Conservation (phyloP, 2,329 filamentous ascomycete species). For the Aureobasidium leucospermi region DNA sequence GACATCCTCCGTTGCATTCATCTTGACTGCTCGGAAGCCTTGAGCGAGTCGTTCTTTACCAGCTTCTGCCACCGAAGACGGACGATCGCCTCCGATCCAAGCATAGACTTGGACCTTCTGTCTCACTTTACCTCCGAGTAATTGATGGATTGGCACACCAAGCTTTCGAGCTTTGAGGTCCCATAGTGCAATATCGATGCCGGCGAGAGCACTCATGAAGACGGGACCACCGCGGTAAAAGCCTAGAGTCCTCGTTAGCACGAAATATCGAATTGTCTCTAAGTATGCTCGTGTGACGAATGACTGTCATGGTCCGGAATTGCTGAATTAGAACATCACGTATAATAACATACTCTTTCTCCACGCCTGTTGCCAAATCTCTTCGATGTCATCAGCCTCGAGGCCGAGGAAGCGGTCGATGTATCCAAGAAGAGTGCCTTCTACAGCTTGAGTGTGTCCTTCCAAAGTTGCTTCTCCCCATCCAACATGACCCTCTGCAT, state of each 20-base stretch:
- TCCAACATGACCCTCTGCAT: constrained; percentile 54
- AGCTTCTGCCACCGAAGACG: constrained; percentile 50
- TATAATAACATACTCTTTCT: constrained; percentile 34
- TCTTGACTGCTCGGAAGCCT: constrained; percentile 62
- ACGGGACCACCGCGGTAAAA: constrained; percentile 73
- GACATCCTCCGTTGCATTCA: constrained; percentile 70
- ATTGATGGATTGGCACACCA: constrained; percentile 61
- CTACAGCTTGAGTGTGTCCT: constrained; percentile 64
- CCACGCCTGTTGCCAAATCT: constrained; percentile 69
- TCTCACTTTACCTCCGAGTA: constrained; percentile 66
- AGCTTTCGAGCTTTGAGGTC: constrained; percentile 62
- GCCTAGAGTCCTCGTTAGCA: constrained; percentile 28
- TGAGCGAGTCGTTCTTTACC: constrained; percentile 47
- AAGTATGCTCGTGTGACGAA: too few species aligned
- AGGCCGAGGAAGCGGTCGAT: constrained; percentile 53
- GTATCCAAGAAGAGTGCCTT: constrained; percentile 62
- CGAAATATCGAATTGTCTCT: too few species aligned
- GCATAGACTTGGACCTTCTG: constrained; percentile 63
- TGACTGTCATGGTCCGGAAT: too few species aligned
- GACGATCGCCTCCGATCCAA: constrained; percentile 69
- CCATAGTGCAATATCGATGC: constrained; percentile 72
- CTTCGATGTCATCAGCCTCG: constrained; percentile 69
- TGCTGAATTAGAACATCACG: not conserved
- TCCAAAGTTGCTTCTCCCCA: constrained; percentile 70
- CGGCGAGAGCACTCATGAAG: constrained; percentile 69